Base-by-base conservation (phyloP, 2,329 filamentous ascomycete genomes). In the Exutisphaerella laricina region DNA sequence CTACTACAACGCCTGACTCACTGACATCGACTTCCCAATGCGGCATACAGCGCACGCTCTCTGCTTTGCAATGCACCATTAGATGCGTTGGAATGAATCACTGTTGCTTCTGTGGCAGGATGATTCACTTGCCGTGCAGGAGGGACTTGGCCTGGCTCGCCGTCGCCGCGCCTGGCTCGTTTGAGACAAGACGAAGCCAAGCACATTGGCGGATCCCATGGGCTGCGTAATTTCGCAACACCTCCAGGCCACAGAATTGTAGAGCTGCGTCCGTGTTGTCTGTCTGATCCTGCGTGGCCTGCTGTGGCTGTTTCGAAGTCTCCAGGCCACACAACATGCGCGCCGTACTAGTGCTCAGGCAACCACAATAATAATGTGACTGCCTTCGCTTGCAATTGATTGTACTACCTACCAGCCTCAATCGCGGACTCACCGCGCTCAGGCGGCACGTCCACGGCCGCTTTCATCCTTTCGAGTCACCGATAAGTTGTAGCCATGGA, bases 1-100 rank as follows among this genome's bases (percentile, higher is more conserved):
- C 18, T 18, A 10, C 16, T 16, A 13, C 26, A 18, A 22, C 30
- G 29, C 22, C 17, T 36, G 41, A 32, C 25, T 43, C 33, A 43
- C 33, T 13, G 10, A 13, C 7, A 22, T 33, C 4, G 9, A 33
- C 6, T 26, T 5, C 41, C 41, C 26, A 37, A 38, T 25, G 5
- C 26, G 33, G 33, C 30, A 38, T 32, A 13, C 34, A 43, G 41
- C 21, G 10, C 33, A 32, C 35, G 26, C 35, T 23, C 16, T 16
- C 26, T 39, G 37, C 25, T 39, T 39, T 39, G 14, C 37, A 39
- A 39, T 31, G 13, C 26, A 35, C 33, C 17, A 23, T 9, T 17
- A 17, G 18, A 23, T 9, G 30, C 12, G 23, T 29, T 39, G 37
- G 21, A 38, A 26, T 26, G n/a, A 18, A 21, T 28, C 14, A 4